Base-by-base conservation (phyloP, 306 rosid species). In the Vigna radiata region DNA sequence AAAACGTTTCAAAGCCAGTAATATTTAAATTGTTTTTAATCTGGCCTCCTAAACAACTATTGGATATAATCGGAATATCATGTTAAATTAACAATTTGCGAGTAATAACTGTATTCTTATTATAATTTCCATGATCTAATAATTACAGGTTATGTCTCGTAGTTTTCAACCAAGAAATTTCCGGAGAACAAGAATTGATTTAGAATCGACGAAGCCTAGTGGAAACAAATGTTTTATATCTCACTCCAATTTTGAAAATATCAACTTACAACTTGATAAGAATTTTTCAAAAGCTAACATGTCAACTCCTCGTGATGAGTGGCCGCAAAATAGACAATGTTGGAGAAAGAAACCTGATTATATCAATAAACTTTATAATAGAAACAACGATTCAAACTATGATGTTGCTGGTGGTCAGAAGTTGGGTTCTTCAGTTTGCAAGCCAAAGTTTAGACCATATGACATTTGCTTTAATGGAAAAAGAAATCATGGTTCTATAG, bases 401-500 rank as follows among this genome's bases (percentile, higher is more conserved):
- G 76, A 8, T 76, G 78, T 10, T 14, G 12, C 8, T 5, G n/a
- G 53, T 55, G 8, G n/a, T 16, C 36, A 36, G 31, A 52, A 62
- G 19, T 67, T 31, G 0, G 69, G 49, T 74, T 29, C 41, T 25
- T 62, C 73, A 2, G 5, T 60, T 63, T 31, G 62, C 37, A 68
- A 48, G 33, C 33, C 33, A 29, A 4, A 4, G 33, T 29, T 29
- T 0, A 29, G 5, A 58, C 85, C 83, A 0, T 90, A 52, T 79
- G 86, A 90, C 54, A 87, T 90, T 37, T 90, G 93, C 77, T 63
- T 16, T n/a, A 1, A 1, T 10, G 56, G 77, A 12, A 74, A 44
- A 39, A 60, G 63, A 73, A 79, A 54, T 23, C 23, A 43, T 33
- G 15, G 16, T 47, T 25, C 43, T 9, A n/a, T 14, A 17, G 21